These are phyloP conservation scores for Heliosperma pusillum DNA, from an alignment of 148 eudicot species.

Conservation along the genomic window DNA sequence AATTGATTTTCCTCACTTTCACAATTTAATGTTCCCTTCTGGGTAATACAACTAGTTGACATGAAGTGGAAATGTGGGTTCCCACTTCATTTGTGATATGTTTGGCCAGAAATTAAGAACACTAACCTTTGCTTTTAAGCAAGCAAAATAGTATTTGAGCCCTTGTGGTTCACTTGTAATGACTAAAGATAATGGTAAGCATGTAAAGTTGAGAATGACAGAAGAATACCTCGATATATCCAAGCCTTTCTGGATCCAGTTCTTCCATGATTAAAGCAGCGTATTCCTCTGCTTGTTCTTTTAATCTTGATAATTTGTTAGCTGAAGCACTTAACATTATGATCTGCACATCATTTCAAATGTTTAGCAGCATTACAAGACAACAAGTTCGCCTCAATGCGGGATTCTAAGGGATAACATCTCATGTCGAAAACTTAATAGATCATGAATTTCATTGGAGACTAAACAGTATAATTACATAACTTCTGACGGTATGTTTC, in stretches of 20 bases:
- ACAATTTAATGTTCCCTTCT: neutral
- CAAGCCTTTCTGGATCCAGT: constrained; percentile 91
- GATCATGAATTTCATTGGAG: no score
- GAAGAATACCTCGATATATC: constrained; percentile 84
- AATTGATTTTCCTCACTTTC: neutral
- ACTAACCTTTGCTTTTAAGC: neutral
- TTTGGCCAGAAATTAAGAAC: neutral
- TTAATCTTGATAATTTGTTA: constrained; percentile 76
- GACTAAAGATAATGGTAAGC: neutral
- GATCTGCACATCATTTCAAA: constrained; percentile 43
- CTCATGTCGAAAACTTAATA: no score
- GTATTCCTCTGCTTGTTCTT: constrained; percentile 94
- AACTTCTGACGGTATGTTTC: no score
- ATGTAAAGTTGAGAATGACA: constrained; percentile 14
- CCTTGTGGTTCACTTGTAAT: neutral
- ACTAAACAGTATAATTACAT: no score
- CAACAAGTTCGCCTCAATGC: neutral
- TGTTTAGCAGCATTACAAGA: neutral
- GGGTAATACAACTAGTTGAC: constrained; percentile 4
- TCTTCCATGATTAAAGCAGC: constrained; percentile 99
- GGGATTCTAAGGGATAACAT: no score
- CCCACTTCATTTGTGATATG: neutral
- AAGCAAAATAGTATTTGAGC: neutral
- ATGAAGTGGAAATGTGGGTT: neutral
- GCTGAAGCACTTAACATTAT: constrained; percentile 95